These are phyloP conservation scores for Nicotiana sylvestris DNA, from an alignment of 257 asterid genomes.

Conservation along the genomic window DNA sequence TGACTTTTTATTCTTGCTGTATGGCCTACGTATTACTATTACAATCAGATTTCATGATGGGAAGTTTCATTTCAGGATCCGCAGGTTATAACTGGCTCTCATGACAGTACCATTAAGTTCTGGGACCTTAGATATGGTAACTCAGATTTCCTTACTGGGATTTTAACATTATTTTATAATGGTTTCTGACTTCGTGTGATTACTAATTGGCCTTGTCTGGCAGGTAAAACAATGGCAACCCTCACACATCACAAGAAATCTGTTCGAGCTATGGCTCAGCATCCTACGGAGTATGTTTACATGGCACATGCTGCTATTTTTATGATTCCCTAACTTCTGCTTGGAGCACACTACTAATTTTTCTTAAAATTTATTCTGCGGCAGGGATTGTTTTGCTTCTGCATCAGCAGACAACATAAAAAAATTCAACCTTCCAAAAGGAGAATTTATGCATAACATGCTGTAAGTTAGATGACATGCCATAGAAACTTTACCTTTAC, in stretches of 20 bases:
- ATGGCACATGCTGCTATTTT: constrained; percentile 4
- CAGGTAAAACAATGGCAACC: constrained; percentile 48
- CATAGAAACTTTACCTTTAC: not conserved
- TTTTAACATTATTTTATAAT: not conserved
- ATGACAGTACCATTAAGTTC: constrained; percentile 86
- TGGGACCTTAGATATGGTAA: constrained; percentile 92
- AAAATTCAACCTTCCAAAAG: constrained; percentile 89
- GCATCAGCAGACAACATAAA: constrained; percentile 98
- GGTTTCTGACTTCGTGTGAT: constrained; percentile 14
- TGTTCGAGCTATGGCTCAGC: constrained; percentile 18
- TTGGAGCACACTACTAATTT: not conserved
- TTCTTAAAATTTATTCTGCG: constrained; percentile 14
- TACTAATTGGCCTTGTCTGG: constrained; percentile 25
- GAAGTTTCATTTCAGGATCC: constrained; percentile 39
- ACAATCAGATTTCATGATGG: not conserved
- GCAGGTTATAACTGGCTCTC: constrained; percentile 97
- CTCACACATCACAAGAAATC: constrained; percentile 24
- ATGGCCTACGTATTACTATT: not conserved
- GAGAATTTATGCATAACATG: constrained; percentile 98
- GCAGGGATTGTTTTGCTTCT: constrained; percentile 88
- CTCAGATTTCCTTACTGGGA: not conserved
- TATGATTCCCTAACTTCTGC: not conserved
- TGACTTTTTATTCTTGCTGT: not conserved
- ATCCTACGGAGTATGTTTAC: constrained; percentile 23
- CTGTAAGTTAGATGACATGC: constrained; percentile 58